Base-by-base conservation (phyloP, 2,329 filamentous ascomycete genomes). In the Fusarium heterosporum region DNA sequence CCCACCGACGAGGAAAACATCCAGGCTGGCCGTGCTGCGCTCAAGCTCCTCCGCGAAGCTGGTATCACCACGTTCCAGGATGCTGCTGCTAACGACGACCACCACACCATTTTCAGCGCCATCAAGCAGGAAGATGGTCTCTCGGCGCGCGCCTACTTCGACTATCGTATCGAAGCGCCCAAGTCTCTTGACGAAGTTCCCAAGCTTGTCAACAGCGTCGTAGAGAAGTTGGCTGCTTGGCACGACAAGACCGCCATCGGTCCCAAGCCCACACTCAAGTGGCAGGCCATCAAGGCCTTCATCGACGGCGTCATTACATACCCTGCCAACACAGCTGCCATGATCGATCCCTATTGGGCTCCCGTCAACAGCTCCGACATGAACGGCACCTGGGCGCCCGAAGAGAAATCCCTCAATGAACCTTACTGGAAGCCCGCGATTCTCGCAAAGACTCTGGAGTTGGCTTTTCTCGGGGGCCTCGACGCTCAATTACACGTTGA, bases 61-160 rank as follows among this genome's bases (percentile, higher is more conserved):
- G 71, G 71, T 1, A 68, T 74, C 10, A 74, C 72, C 8, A 70
- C 72, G 0, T 74, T 74, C 42, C 73, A 74, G 22, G 73, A 74
- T 3, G 72, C 72, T 14, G 69, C 67, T 4, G 56, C 72, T 12
- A 29, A 25, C 1, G 45, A 57, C 0, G 57, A 38, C 0, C 67
- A 69, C 1, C 62, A 65, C 10, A 56, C 40, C 1, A 28, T 71
- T 4, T 73, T 74, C 42, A 52, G 25, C 3, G 55, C 67, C 4
- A 62, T 73, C 61, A 73, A 68, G 57, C 46, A 63, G 2, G 66
- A 70, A 9, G 72, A 49, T 12, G 57, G 55, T 1, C 64, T 74
- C 0, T 66, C 60, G 13, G 63, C 73, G 2, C 62, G 73, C n/a
- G 71, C 60, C 17, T 74, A 67, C 42, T 74, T 74, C 16, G 72